Evolutionary conservation across 1,284 basidiomycete genomes (phyloP), one percentile per base, ranked within the genome.

Genomic region (Apiotrichum porosum): DNA sequence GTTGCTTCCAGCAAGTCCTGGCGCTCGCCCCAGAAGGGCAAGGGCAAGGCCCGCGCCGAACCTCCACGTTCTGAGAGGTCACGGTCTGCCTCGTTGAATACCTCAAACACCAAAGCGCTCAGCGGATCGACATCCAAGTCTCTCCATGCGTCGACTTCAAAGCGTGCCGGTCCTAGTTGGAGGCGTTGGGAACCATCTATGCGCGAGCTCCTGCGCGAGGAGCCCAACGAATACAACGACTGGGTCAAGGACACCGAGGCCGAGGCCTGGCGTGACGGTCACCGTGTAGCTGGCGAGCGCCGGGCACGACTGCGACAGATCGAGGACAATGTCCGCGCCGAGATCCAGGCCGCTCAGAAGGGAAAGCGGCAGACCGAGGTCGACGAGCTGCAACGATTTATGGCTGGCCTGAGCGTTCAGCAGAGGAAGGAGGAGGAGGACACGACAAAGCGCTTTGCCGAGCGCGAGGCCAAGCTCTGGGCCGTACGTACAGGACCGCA

Each of bases 391-490:
- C 38, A 49, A 33, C 43, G 49, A 28, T 47, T 69, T 56, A 38
- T 71, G 46, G 57, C 63, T 33, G 63, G 61, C 1, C 49, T 71
- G 48, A 56, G 55, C 0, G 56, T 71, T 21, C 49, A 52, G 44
- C 58, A 62, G 22, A 40, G 51, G 13, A 38, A 56, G 40, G 62
- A 68, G 51, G 61, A 63, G 41, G 58, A 67, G 42, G 66, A 68
- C 33, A 39, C 49, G 4, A 44, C 50, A 6, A 42, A 49, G 33
- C 44, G 47, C 4, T 71, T 69, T 44, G 52, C 47, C 3, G 64
- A 69, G 32, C 51, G 67, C 35, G 57, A 67, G 26, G 56, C 56
- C 41, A 56, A 54, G 49, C 55, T 71, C 4, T 71, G 69, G 69
- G 58, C 50, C 9, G 66, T 69, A 43, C 58, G 62, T 59, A 18